Base-by-base conservation (phyloP, 2,329 filamentous ascomycete genomes). In the Trichoderma pleuroti region DNA sequence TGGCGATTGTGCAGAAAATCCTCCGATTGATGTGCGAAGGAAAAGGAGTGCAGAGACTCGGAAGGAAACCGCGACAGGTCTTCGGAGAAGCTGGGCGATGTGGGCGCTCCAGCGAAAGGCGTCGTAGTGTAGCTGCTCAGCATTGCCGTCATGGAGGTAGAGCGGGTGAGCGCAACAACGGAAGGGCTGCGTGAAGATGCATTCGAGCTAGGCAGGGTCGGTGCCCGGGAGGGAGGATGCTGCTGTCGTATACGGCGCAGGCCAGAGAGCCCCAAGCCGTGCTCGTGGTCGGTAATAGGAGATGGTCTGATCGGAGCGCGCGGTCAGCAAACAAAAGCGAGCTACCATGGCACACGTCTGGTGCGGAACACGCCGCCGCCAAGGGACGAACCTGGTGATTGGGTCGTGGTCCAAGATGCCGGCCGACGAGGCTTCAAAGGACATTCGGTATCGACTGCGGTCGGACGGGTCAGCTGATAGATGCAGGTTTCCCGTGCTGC, bases 1-100 rank as follows among this genome's bases (percentile, higher is more conserved):
- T 98, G 94, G 68, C 96, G 91, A 79, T 89, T 97, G 79, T 97
- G 93, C 70, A 98, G 86, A 73, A 93, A 90, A 73, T 98, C 95
- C 77, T 97, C 94, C 4, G 94, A 95, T 81, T 97, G 94, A 75
- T 97, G 93, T 52, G 96, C 93, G 80, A 99, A 99, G 14, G 95
- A 98, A 83, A 99, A 99, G 2, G 96, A 99, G 81, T 99, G 96
- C 60, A 99, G 84, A 7, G 96, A 99, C 79, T 99, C 96, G 75
- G 93, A 93, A 1, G 96, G 95, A 79, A 99, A 99, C 64, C 94
- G 91, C 59, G 91, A 91, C 59, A 99, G 87, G 78, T 99, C 96
- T 83, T 98, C 96, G 77, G 90, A 88, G 78, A 94, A 93, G 72
- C 88, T 88, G 28, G 93, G 93, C 26, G 93, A 94, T 24, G 86